Base-by-base conservation (phyloP, 108 stramenopile species). In the Chaetoceros muelleri region DNA sequence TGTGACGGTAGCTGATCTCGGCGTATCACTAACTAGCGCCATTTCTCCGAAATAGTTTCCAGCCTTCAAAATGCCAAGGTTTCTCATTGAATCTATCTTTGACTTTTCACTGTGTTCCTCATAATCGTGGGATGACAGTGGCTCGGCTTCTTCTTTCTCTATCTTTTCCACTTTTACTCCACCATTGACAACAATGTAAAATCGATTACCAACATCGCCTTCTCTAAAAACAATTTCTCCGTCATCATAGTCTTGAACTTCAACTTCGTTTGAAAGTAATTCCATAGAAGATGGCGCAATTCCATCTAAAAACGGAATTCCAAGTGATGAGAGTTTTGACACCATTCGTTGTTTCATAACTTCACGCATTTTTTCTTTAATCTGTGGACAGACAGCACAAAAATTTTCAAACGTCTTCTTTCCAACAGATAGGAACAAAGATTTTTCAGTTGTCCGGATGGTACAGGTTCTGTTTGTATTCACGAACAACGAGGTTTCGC, bases 1-100 rank as follows among this genome's bases (percentile, higher is more conserved):
- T 27, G 69, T 65, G 34, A 76, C 71, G 1, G 67, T 76, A 3
- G 75, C 75, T 48, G 63, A 45, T 30, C 75, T 62, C 22, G 60
- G 53, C 2, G 31, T 60, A 28, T 79, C 78, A 24, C 81, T 77
- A 20, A 90, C 82, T 24, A 85, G 69, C 40, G 85, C 82, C 55
- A 90, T 85, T 64, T 90, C 88, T 48, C 72, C 76, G 69, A 87
- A 90, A 71, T 90, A 86, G 53, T 90, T 84, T 24, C 88, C 88
- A 26, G 84, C 81, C 20, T 80, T 84, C 28, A 90, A 51, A 16
- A 81, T 80, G 19, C 85, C 88, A 49, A 87, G 53, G 73, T 82
- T 79, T 21, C 71, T 79, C 21, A 44, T 30, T n/a, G n/a, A n/a
- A n/a, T n/a, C n/a, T n/a, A n/a, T n/a, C n/a, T n/a, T n/a, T n/a